Percentiles rank a stretch among this genome's conserved stretches.
Conservation (phyloP, 2,329 filamentous ascomycete species). For the Lecanicillium sp. region DNA sequence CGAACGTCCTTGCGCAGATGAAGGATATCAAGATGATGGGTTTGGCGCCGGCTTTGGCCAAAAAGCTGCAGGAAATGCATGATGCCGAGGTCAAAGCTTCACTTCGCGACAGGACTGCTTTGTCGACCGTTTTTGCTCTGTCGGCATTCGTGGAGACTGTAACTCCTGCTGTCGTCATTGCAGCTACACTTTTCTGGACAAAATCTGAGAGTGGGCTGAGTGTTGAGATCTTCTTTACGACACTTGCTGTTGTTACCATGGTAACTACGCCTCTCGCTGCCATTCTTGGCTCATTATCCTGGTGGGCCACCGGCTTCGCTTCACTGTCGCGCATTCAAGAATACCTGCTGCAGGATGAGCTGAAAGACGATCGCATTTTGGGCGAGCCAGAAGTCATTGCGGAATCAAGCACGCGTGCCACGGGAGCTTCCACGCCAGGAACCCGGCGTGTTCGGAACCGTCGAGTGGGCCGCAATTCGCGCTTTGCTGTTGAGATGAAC, state of each 20-base stretch:
- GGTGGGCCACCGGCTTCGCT: not conserved
- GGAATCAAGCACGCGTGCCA: too few relatives aligned
- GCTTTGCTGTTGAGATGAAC: not conserved
- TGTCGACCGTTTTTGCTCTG: not conserved
- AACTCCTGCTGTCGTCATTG: conserved; percentile 1
- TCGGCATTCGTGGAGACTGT: not conserved
- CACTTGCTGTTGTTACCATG: conserved; percentile 1
- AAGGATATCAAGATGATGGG: conserved; percentile 8
- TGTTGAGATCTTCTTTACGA: not conserved
- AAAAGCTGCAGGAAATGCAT: too few relatives aligned
- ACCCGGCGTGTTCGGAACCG: not conserved
- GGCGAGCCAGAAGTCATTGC: not conserved
- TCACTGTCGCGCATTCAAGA: not conserved
- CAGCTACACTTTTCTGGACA: not conserved
- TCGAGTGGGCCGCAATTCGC: not conserved
- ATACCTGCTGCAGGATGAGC: not conserved
- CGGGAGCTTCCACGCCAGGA: not conserved
- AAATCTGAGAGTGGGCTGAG: not conserved
- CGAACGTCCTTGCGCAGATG: conserved; percentile 7
- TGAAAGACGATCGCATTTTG: not conserved
- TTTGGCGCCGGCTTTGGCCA: not conserved
- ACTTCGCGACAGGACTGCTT: too few relatives aligned
- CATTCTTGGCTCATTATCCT: not conserved
- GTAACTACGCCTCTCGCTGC: not conserved
- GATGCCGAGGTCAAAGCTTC: too few relatives aligned